A percentile compares a stretch with the other conserved stretches of the same genome.
phyloP scores from a whole-genome alignment of 257 asterid genomes.

The Solanum chilense region DNA sequence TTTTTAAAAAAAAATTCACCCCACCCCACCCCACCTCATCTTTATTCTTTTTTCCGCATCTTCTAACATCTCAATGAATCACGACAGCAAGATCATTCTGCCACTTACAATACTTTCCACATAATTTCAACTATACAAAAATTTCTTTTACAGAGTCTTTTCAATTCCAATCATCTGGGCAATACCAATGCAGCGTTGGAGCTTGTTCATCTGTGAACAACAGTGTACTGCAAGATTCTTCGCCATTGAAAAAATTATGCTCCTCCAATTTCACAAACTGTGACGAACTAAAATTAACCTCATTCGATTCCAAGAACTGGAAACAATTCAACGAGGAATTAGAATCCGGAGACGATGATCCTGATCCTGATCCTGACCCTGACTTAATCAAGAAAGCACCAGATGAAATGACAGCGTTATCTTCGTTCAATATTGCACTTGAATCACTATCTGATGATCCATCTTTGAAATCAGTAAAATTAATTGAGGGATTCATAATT shows the following conservation, averaged over 20 bases:
- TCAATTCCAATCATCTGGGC: conserved; percentile 66
- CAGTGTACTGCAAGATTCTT: conserved; percentile 64
- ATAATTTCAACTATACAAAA: not conserved
- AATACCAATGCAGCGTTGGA: conserved; percentile 76
- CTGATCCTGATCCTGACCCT: not conserved
- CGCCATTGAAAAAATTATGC: conserved; percentile 55
- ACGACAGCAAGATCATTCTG: not conserved
- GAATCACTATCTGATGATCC: conserved; percentile 76
- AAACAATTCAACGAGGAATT: conserved; percentile 4
- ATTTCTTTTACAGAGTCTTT: not conserved
- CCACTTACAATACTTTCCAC: not conserved
- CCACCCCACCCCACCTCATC: not conserved
- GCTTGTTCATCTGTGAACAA: conserved; percentile 82
- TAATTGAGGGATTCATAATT: conserved; percentile 5
- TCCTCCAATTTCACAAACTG: conserved; percentile 77
- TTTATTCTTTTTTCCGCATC: not conserved
- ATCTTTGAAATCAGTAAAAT: conserved; percentile 40
- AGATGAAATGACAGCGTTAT: conserved; percentile 34
- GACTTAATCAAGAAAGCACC: conserved; percentile 17
- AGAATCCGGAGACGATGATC: not conserved
- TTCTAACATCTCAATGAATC: not conserved
- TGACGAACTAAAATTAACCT: conserved; percentile 18
- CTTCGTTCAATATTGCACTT: conserved; percentile 74
- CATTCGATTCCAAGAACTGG: conserved; percentile 20
- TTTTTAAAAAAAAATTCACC: too few relatives aligned